Evolutionary conservation across 1,284 basidiomycete genomes (phyloP), one percentile per base, ranked within the genome.

Genomic region (Volvariella surrecta): DNA sequence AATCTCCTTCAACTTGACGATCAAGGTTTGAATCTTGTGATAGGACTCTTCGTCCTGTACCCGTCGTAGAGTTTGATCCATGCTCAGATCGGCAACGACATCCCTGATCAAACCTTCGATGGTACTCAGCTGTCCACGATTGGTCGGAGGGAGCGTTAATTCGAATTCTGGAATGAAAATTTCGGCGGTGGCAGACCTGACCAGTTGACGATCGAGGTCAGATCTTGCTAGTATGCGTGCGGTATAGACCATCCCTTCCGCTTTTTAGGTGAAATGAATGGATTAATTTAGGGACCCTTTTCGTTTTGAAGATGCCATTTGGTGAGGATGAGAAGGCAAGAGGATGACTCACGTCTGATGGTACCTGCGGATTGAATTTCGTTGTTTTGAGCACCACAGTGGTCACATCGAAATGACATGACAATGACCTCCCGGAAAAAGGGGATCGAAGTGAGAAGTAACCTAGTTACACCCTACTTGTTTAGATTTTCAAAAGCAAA

Each of bases 361-460:
- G 76, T 63, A 4, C 91, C 89, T 0, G 96, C 96, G 7, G 87
- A 82, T 58, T 98, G 93, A 39, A 97, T 87, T 64, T 99, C 95
- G 58, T 94, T 99, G 65, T 99, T 98, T 34, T 76, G 64, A 54
- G 76, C 68, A 16, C 92, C 93, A 56, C 96, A 99, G 60, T 93
- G 83, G 44, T 95, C 89, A 61, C 96, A 99, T 46, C 79, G 76
- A 70, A 99, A 99, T 35, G 90, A 94, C 77, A 94, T 92, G 47
- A 99, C 80, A 54, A 99, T 89, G 45, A 99, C 86, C 64, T 99
- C 90, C 45, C 81, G 76, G 70, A 99, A 99, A 70, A 88, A 99
- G 0, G 96, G 96, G 46, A 99, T 99, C 15, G 85, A 84, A 1
- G 95, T 99, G 45, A 99, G 73, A 51, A 99, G 78, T 58, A 99